Evolutionary conservation across 331 rosid species (phyloP), one percentile per base, ranked within the genome.

Genomic region (Acacia pycnantha): DNA sequence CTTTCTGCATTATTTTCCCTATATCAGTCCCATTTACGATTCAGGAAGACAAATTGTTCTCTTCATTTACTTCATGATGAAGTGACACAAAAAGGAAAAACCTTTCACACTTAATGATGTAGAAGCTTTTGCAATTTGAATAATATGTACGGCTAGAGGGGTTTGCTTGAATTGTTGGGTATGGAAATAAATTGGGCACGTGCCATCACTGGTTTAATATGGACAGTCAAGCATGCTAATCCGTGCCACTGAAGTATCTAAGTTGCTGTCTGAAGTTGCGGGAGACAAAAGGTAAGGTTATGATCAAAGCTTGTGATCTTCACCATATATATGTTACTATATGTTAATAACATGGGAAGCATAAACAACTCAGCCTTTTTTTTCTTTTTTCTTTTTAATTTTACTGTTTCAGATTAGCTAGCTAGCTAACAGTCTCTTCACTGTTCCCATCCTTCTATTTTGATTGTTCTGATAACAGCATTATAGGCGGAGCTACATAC

Each of bases 231-330:
- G 72, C 77, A 86, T 88, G 90, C 77, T 89, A 88, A 82, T 82
- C 85, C 83, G 90, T 89, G 92, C 85, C 86, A 78, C 66, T 75
- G 78, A 81, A 82, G 89, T 27, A 41, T 77, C 87, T 73, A 78
- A 79, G 66, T 56, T 83, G 81, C 66, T 65, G 74, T 78, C 65
- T 65, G 51, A 51, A 72, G 72, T 68, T 69, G 80, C 62, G 73
- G 74, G 82, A 26, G 90, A 84, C 84, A 79, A 72, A 84, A 82
- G 84, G 85, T 31, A 78, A 79, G 83, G 24, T 70, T 58, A 71
- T 70, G 71, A 70, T 43, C 46, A 43, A 54, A 70, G 51, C 71
- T 70, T 65, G 84, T 31, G 76, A 79, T 76, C 54, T 70, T 58
- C 77, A 59, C 66, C 66, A 59, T 70, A 26, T 50, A 50, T 65